Evolutionary conservation across 495 filamentous ascomycete genomes (phyloP), one percentile per base, ranked within the genome.

Genomic region (Penicillium malachiteum): DNA sequence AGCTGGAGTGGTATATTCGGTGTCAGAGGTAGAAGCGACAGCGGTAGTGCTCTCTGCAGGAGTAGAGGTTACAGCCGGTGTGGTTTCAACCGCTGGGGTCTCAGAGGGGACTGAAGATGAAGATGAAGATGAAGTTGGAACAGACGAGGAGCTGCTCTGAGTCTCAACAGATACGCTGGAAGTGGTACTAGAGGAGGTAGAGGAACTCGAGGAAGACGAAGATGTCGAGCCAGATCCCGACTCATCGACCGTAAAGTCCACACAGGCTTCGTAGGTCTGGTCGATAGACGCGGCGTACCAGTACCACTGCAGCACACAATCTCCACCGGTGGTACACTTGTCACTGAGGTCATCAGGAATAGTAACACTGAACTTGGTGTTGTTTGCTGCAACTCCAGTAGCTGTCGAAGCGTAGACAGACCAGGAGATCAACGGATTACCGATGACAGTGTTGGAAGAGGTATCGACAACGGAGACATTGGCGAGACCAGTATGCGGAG

Each of bases 241-340:
- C n/a, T 67, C 71, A 32, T 67, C 65, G 39, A 87, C 65, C 39
- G 80, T 82, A 68, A 91, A 89, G 66, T 91, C 87, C 59, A 89
- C 64, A 64, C 87, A 89, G 40, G 80, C 80, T 78, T 90, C 84
- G 58, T 90, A 90, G 30, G 87, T 88, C 77, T 91, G 87, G 44
- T 81, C 78, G 34, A 85, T 82, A 7, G 77, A 80, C 39, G 78
- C 50, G 49, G 85, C 86, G 59, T 83, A 84, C 87, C 87, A 91
- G 69, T 73, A 86, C 80, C 81, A 84, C 66, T 90, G 86, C 30
- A 90, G 73, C 21, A 86, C 85, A 71, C 86, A 89, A 56, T 71
- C 78, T 55, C 88, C 88, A 11, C 81, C 78, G 43, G 69, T 72
- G 13, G 73, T 65, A 62, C 87, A 91, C 71, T 81, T 66, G 35